phyloP scores from a whole-genome alignment of 2,329 filamentous ascomycete genomes.

The Penicillium hesseltinei region DNA sequence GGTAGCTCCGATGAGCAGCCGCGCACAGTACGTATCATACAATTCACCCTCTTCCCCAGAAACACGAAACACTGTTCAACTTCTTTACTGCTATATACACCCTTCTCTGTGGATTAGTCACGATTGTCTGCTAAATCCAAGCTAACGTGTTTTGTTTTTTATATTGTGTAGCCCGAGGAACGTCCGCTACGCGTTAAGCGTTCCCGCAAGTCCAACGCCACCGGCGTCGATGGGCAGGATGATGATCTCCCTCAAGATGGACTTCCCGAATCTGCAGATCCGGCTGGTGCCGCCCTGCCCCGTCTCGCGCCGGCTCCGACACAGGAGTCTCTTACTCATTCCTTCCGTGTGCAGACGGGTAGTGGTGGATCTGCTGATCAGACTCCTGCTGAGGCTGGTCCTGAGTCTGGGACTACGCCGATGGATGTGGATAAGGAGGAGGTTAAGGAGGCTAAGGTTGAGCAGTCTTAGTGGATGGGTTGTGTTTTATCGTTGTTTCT shows the following conservation, averaged over 20 bases:
- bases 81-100: background rate
- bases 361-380: slow-evolving; percentile 29
- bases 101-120: background rate
- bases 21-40: slow-evolving; percentile 38
- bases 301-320: slow-evolving; percentile 36
- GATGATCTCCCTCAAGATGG: slow-evolving; percentile 26
- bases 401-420: slow-evolving; percentile 31
- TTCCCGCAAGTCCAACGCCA: slow-evolving; percentile 40
- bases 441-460: slow-evolving; percentile 35
- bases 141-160: slow-evolving; percentile 3
- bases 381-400: slow-evolving; percentile 19
- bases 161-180: slow-evolving; percentile 43
- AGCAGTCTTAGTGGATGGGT: slow-evolving; percentile 19
- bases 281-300: slow-evolving; percentile 28
- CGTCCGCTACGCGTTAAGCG: slow-evolving; percentile 47
- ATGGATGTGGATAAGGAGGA: slow-evolving; percentile 41
- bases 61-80: too few species aligned
- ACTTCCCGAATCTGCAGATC: slow-evolving; percentile 20
- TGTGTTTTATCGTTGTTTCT: slow-evolving; percentile 7
- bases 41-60: too few species aligned
- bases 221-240: slow-evolving; percentile 25
- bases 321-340: slow-evolving; percentile 39
- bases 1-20: slow-evolving; percentile 46
- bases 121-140: background rate
- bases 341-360: slow-evolving; percentile 36